phyloP scores from a whole-genome alignment of 1,284 basidiomycete genomes.

The Marasmius tenuissimus region DNA sequence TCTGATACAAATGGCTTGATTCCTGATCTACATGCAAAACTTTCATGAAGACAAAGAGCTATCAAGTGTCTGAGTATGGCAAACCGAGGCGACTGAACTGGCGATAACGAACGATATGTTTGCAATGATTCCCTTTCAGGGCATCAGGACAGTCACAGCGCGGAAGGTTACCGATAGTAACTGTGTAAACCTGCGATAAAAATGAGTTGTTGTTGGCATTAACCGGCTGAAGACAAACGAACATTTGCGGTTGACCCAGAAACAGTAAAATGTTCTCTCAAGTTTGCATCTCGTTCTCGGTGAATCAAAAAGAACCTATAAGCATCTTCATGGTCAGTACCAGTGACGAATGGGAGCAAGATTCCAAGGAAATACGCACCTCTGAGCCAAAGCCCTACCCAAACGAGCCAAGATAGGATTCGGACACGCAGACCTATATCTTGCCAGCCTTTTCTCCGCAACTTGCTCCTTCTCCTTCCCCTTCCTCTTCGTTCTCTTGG shows the following conservation, averaged over 20 bases:
- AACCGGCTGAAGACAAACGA: conserved; percentile 15
- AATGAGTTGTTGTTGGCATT: background rate
- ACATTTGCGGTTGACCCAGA: conserved; percentile 77
- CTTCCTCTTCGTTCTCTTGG: conserved; percentile 16
- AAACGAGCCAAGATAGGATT: conserved; percentile 64
- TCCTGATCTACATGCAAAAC: conserved; percentile 59
- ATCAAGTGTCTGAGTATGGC: background rate
- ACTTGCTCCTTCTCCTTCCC: conserved; percentile 10
- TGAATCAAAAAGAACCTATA: conserved; percentile 73
- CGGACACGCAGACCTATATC: conserved; percentile 57
- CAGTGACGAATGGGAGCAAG: background rate
- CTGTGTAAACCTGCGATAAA: conserved; percentile 60
- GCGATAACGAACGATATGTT: conserved; percentile 67
- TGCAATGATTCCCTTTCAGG: conserved; percentile 74
- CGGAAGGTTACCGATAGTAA: conserved; percentile 57
- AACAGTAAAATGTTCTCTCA: conserved; percentile 68
- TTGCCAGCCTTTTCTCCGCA: conserved; percentile 59
- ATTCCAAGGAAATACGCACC: conserved; percentile 33
- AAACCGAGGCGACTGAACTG: background rate
- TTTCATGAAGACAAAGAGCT: conserved; percentile 44
- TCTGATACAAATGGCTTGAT: conserved; percentile 66
- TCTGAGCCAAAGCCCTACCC: conserved; percentile 61
- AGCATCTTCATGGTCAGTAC: background rate
- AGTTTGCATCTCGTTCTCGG: conserved; percentile 43
- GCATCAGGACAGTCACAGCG: conserved; percentile 73